These are phyloP conservation scores for Melampsora larici-populina DNA, from an alignment of 1,284 basidiomycete genomes.

Conservation along the genomic window DNA sequence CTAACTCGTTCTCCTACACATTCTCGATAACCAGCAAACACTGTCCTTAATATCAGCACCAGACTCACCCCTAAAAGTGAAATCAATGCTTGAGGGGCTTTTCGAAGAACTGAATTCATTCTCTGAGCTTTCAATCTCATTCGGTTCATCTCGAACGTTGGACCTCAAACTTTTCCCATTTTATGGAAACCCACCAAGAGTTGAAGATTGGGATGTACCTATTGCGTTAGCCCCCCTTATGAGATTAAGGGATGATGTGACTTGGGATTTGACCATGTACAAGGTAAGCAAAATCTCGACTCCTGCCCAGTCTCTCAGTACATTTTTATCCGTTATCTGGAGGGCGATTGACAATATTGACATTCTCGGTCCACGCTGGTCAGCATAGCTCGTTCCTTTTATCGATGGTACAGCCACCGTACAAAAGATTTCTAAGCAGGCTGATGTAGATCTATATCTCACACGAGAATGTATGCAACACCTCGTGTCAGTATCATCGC, in stretches of 20 bases:
- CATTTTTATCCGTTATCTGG: too few relatives aligned
- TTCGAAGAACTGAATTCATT: conserved; percentile 97
- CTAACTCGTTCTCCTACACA: background rate
- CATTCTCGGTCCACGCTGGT: background rate
- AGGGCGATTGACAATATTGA: too few relatives aligned
- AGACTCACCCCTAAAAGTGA: conserved; percentile 67
- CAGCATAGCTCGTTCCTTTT: conserved; percentile 66
- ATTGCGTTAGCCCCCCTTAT: conserved; percentile 79
- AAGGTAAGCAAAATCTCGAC: conserved; percentile 60
- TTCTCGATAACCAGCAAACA: conserved; percentile 66
- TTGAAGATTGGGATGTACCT: conserved; percentile 94
- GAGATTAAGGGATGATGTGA: conserved; percentile 70
- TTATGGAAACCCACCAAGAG: conserved; percentile 84
- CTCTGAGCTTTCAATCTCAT: conserved; percentile 83
- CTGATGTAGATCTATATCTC: conserved; percentile 80
- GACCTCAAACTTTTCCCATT: conserved; percentile 92
- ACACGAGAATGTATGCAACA: conserved; percentile 86
- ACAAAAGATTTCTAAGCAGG: conserved; percentile 81
- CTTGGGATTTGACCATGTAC: conserved; percentile 93
- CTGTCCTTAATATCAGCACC: conserved; percentile 78
- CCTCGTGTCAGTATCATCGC: conserved; percentile 65
- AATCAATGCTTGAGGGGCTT: conserved; percentile 87
- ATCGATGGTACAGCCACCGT: conserved; percentile 91
- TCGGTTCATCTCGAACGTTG: conserved; percentile 65
- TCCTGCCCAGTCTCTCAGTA: too few relatives aligned